These are phyloP conservation scores for Pisolithus microcarpus DNA, from an alignment of 768 basidiomycete genomes.

Conservation along the genomic window DNA sequence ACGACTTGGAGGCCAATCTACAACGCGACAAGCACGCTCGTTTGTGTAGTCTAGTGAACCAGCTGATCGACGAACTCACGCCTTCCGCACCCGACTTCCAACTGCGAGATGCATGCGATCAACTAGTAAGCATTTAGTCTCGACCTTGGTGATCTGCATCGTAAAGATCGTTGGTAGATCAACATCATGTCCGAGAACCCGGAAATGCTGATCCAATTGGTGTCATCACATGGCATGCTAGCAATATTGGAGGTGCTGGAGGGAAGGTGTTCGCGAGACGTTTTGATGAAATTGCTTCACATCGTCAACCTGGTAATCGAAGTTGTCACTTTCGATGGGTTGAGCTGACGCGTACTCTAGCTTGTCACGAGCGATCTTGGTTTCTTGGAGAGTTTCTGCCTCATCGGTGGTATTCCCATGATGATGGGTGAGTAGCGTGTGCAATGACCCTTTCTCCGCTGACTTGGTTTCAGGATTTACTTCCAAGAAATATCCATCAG, in stretches of 20 bases:
- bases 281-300: conserved; percentile 76
- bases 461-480: conserved; percentile 60
- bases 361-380: conserved; percentile 69
- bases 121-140: conserved; percentile 51
- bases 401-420: conserved; percentile 92
- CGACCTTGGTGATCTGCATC: conserved; percentile 1
- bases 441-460: neutral
- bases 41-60: conserved; percentile 71
- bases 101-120: conserved; percentile 78
- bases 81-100: conserved; percentile 78
- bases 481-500: conserved; percentile 87
- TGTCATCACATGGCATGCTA: conserved; percentile 90
- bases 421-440: conserved; percentile 64
- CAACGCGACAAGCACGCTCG: conserved; percentile 91
- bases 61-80: conserved; percentile 80
- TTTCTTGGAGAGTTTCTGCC: conserved; percentile 90
- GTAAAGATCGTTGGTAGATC: conserved; percentile 42
- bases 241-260: conserved; percentile 93
- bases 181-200: conserved; percentile 69
- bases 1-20: conserved; percentile 87
- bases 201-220: conserved; percentile 83
- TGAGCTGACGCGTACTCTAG: conserved; percentile 23
- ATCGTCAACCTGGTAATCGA: conserved; percentile 75
- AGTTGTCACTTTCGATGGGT: neutral
- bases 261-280: conserved; percentile 77